Evolutionary conservation across 2,329 filamentous ascomycete species (phyloP).

Genomic region (Penicillium sp.): DNA sequence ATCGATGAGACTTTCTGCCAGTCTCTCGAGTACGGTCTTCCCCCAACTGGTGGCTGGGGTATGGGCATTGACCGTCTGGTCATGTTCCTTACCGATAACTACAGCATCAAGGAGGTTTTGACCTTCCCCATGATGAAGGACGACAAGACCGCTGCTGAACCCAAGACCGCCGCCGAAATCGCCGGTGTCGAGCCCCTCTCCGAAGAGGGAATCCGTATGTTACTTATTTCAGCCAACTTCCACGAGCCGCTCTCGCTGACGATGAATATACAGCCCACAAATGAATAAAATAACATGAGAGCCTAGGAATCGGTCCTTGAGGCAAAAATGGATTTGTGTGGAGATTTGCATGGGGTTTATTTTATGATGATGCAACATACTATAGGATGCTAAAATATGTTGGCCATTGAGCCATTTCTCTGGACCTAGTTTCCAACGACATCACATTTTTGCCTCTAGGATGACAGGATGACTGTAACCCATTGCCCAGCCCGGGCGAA

Average conservation of each 20-base stretch:
- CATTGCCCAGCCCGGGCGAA: no score
- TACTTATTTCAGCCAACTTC: constrained; percentile 24
- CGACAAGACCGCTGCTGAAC: constrained; percentile 54
- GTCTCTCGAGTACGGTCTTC: constrained; percentile 82
- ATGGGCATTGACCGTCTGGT: constrained; percentile 92
- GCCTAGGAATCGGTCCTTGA: constrained; percentile 5
- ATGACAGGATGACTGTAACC: not conserved
- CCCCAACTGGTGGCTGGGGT: constrained; percentile 93
- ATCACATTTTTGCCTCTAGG: not conserved
- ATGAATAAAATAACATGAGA: constrained; percentile 27
- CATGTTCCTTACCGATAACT: constrained; percentile 95
- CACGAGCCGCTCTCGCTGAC: constrained; percentile 26
- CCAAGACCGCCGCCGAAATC: constrained; percentile 58
- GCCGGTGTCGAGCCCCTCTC: constrained; percentile 56
- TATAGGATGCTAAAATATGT: constrained; percentile 12
- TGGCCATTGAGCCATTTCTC: not conserved
- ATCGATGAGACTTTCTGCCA: constrained; percentile 95
- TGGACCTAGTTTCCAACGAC: not conserved
- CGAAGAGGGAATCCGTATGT: constrained; percentile 58
- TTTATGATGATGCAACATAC: constrained; percentile 26
- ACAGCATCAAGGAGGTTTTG: constrained; percentile 92
- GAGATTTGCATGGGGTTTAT: constrained; percentile 19
- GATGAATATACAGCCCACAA: constrained; percentile 32
- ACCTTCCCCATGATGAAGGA: constrained; percentile 99
- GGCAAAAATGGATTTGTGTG: constrained; percentile 13